Evolutionary conservation across 306 rosid genomes (phyloP), one percentile per base, ranked within the genome.

Genomic region (Quercus berberidifolia): DNA sequence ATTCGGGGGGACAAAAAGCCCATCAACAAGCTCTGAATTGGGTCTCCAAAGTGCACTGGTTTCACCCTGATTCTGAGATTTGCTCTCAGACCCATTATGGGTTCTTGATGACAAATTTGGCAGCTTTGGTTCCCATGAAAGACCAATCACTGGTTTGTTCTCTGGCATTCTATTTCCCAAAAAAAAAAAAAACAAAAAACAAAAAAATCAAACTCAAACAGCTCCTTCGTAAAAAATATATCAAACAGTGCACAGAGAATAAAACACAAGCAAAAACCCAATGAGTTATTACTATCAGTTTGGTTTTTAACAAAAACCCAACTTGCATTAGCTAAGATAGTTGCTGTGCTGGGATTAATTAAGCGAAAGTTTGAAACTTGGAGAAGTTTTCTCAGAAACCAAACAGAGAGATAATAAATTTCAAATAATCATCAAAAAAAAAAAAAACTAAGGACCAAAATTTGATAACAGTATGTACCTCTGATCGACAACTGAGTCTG

Each of bases 101-200:
- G 79, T 25, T 9, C 83, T 80, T 3, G 80, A 85, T 19, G 91
- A 82, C 1, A 73, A 78, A 49, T 81, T 84, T 11, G 90, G 86
- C 76, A 94, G 65, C 80, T 87, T 90, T 25, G 93, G 98, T 79
- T 87, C 87, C 98, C 97, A 94, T 51, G 93, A 88, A 52, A 88
- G 87, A 26, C 97, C 93, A 46, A 91, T 83, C 54, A 87, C 85
- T 3, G 86, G 86, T 68, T 90, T 86, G 67, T 25, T 75, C 80
- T 79, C 88, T 2, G 70, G 8, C 97, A 91, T 91, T 81, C 89
- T 79, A 62, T 28, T n/a, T 35, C 23, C 5, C 41, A 0, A 19
- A 3, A 33, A 9, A 33, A 67, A 18, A 31, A 6, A 21, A 17
- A 25, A 25, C 1, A 25, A 25, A 25, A 25, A 25, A 25, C 5